Evolutionary conservation across 441 rosid species (phyloP).

Genomic region (Melastoma candidum): DNA sequence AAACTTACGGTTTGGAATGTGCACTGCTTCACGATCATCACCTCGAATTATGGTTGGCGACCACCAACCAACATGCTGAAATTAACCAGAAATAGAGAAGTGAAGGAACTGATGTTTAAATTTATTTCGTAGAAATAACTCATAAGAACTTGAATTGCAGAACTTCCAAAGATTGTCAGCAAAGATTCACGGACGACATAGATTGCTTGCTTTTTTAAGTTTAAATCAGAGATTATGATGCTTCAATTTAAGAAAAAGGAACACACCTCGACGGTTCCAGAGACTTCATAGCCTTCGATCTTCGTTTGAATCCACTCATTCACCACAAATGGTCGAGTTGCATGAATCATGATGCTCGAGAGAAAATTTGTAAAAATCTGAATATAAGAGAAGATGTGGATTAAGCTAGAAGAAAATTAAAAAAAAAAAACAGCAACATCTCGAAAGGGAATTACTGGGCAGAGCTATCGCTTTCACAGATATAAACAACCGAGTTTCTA

Average conservation of each 20-base stretch:
- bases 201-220: no score
- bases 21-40: constrained; percentile 72
- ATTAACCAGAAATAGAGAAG: constrained; percentile 6
- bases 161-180: no score
- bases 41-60: constrained; percentile 70
- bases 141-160: no score
- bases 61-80: constrained; percentile 78
- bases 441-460: background rate
- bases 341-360: constrained; percentile 64
- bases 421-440: constrained; percentile 2
- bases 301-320: constrained; percentile 72
- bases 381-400: constrained; percentile 15
- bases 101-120: no score
- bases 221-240: no score
- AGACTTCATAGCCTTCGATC: constrained; percentile 66
- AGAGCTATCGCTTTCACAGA: background rate
- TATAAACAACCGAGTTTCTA: no score
- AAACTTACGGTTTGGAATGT: constrained; percentile 71
- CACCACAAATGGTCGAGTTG: constrained; percentile 58
- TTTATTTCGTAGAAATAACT: no score
- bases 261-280: constrained; percentile 73
- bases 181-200: no score
- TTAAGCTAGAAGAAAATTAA: background rate
- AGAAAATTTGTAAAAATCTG: constrained; percentile 74
- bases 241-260: background rate